Evolutionary conservation across 148 eudicot genomes (phyloP).

Genomic region (Linanthus parryae): DNA sequence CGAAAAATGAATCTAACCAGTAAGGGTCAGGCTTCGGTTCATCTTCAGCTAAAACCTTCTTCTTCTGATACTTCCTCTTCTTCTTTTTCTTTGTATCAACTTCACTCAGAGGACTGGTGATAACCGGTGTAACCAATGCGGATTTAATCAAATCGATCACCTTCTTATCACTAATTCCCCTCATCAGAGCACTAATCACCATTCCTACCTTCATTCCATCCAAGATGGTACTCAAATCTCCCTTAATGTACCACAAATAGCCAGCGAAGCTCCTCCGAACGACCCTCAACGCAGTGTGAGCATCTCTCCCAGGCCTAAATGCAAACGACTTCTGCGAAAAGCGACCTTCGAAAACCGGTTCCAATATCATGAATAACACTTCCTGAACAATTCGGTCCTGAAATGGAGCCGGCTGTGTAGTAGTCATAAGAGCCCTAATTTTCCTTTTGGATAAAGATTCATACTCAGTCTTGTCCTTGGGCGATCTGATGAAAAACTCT

Average conservation of each 20-base stretch:
- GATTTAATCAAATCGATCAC: constrained; percentile 83
- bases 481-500: constrained; percentile 69
- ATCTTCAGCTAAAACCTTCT: constrained; percentile 79
- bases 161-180: constrained; percentile 88
- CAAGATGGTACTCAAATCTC: constrained; percentile 80
- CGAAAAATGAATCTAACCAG: constrained; percentile 82
- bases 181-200: constrained; percentile 75
- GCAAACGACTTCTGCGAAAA: constrained; percentile 90
- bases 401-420: constrained; percentile 70
- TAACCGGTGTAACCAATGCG: constrained; percentile 71
- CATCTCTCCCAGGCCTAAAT: constrained; percentile 87
- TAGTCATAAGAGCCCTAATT: constrained; percentile 69
- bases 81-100: constrained; percentile 53
- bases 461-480: constrained; percentile 77
- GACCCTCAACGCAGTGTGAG: constrained; percentile 77
- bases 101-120: constrained; percentile 43
- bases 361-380: constrained; percentile 82
- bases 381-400: constrained; percentile 92
- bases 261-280: constrained; percentile 87
- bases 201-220: constrained; percentile 93
- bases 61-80: constrained; percentile 81
- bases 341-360: constrained; percentile 79
- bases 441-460: constrained; percentile 82
- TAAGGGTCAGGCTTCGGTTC: constrained; percentile 96
- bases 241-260: constrained; percentile 88